Conservation (phyloP, 495 filamentous ascomycete species). For the Xylaria venustula region DNA sequence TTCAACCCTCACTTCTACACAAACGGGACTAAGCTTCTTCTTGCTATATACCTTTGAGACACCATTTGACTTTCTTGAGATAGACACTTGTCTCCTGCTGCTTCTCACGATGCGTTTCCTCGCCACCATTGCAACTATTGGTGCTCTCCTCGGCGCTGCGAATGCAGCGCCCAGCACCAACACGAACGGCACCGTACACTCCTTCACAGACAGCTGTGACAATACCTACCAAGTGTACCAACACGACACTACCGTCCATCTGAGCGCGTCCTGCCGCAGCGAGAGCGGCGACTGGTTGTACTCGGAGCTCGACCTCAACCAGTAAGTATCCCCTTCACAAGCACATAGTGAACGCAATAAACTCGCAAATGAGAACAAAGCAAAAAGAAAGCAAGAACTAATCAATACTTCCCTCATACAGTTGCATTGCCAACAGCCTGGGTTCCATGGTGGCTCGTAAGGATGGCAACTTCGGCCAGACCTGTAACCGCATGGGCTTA, state of each 20-base stretch:
- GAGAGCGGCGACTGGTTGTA: neutral
- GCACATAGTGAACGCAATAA: neutral
- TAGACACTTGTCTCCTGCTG: too few species aligned
- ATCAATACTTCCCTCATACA: neutral
- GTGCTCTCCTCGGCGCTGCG: neutral
- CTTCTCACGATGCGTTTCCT: conserved; percentile 5
- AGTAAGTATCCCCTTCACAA: neutral
- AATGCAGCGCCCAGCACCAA: neutral
- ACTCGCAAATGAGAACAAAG: neutral
- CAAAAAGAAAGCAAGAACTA: too few species aligned
- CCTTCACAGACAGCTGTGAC: conserved; percentile 1
- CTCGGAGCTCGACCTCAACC: conserved; percentile 4
- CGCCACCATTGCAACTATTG: neutral
- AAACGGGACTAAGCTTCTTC: too few species aligned
- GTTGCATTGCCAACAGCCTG: conserved; percentile 5
- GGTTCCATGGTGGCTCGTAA: conserved; percentile 3
- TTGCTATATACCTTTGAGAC: too few species aligned
- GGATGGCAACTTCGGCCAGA: neutral
- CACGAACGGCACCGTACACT: neutral
- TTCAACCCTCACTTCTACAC: too few species aligned
- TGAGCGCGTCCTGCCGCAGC: neutral
- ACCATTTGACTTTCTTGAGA: too few species aligned
- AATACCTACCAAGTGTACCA: neutral
- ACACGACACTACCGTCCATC: neutral
- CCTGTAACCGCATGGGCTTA: conserved; percentile 7